These are phyloP conservation scores for Talaromyces sp. DNA, from an alignment of 2,329 filamentous ascomycete genomes.

Conservation along the genomic window DNA sequence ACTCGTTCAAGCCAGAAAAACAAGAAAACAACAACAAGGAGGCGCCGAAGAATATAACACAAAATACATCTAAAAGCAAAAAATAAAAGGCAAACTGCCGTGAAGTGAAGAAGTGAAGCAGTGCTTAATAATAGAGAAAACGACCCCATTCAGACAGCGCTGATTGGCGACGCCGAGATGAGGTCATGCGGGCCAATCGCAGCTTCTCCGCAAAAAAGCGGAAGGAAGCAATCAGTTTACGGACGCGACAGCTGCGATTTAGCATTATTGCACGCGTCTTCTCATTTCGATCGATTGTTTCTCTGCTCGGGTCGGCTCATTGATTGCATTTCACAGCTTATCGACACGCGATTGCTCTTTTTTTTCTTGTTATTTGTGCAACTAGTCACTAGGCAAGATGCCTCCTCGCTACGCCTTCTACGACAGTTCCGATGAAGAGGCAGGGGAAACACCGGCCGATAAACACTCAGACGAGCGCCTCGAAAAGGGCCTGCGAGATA, in stretches of 20 bases:
- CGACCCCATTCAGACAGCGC: background rate
- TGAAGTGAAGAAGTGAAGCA: background rate
- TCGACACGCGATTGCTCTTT: background rate
- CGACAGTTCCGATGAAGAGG: slow-evolving; percentile 27
- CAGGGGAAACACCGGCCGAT: slow-evolving; percentile 12
- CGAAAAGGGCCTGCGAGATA: slow-evolving; percentile 34
- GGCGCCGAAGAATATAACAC: background rate
- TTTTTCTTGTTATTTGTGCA: background rate
- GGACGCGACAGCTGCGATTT: background rate
- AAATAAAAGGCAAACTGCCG: background rate
- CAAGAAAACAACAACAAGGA: background rate
- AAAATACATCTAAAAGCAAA: background rate
- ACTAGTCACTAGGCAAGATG: slow-evolving; percentile 17
- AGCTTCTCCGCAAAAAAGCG: background rate
- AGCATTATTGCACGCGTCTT: background rate
- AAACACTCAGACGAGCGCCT: slow-evolving; percentile 28
- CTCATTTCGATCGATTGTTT: background rate
- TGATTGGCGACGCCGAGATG: background rate
- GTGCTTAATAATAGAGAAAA: background rate
- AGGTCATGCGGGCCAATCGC: background rate
- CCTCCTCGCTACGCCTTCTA: slow-evolving; percentile 25
- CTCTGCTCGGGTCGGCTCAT: background rate
- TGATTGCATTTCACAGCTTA: background rate
- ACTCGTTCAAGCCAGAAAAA: background rate
- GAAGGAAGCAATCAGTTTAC: background rate